These are phyloP conservation scores for Trametes maxima DNA, from an alignment of 768 basidiomycete genomes.

Conservation along the genomic window DNA sequence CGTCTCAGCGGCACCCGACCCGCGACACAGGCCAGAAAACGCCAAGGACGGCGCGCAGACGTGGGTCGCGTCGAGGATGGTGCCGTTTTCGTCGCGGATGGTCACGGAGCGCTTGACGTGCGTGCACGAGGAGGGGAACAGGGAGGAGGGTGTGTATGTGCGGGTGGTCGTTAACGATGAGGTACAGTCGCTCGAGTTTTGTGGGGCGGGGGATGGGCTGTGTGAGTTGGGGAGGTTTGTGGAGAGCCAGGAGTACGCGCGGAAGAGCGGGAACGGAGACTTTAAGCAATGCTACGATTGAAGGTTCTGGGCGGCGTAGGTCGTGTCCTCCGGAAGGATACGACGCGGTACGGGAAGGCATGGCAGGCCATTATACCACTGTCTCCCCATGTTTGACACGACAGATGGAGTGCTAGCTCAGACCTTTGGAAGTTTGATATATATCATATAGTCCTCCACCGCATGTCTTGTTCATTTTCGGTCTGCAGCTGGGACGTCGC, in stretches of 20 bases:
- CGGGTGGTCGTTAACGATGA: constrained; percentile 80
- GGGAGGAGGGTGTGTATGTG: constrained; percentile 43
- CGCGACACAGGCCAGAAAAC: constrained; percentile 1
- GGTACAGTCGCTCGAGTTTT: constrained; percentile 63
- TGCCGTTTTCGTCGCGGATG: constrained; percentile 77
- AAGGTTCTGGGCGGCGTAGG: too few species aligned
- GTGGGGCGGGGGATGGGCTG: constrained; percentile 59
- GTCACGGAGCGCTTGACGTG: constrained; percentile 71
- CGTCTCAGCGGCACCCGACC: constrained; percentile 25
- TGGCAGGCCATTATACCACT: too few species aligned
- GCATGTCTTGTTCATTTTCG: too few species aligned
- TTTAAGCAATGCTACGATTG: constrained; percentile 55
- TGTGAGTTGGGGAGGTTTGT: constrained; percentile 71
- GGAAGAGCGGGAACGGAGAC: constrained; percentile 68
- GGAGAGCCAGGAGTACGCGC: constrained; percentile 68
- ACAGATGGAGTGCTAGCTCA: too few species aligned
- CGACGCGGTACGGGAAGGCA: too few species aligned
- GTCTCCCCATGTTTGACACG: too few species aligned
- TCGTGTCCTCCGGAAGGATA: too few species aligned
- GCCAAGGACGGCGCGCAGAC: not conserved
- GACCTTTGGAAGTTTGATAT: too few species aligned
- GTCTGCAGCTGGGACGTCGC: too few species aligned
- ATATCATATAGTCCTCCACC: too few species aligned
- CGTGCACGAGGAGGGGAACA: constrained; percentile 11
- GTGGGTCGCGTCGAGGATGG: constrained; percentile 63